Percentiles rank a stretch among this genome's conserved stretches.
These are phyloP conservation scores for Aspergillus aculeatinus DNA, from an alignment of 2,329 filamentous ascomycete genomes.

Conservation along the genomic window DNA sequence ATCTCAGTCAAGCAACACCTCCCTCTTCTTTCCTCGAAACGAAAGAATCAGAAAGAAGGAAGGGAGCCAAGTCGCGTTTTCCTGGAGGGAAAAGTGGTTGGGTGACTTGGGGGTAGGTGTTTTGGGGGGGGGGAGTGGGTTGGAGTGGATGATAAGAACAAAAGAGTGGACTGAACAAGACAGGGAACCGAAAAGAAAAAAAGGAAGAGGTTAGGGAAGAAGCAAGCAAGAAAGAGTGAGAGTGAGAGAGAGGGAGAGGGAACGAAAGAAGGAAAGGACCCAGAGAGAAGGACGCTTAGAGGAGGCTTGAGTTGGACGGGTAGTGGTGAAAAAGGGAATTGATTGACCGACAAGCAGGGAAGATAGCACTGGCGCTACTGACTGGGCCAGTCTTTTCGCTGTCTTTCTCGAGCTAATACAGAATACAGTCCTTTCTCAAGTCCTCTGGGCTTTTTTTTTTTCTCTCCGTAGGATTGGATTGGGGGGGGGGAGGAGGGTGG, in stretches of 20 bases:
- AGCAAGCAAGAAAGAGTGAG: conserved; percentile 11
- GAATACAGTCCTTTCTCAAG: neutral
- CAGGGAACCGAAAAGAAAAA: conserved; percentile 21
- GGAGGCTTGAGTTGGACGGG: conserved; percentile 25
- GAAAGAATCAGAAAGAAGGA: conserved; percentile 27
- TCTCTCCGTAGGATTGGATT: neutral
- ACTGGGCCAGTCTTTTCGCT: neutral
- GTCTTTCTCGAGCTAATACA: neutral
- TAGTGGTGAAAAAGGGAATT: conserved; percentile 27
- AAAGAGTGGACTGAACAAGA: conserved; percentile 17
- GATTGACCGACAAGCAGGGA: conserved; percentile 27
- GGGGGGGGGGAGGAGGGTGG: neutral
- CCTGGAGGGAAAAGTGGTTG: conserved; percentile 6
- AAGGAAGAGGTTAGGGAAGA: conserved; percentile 15
- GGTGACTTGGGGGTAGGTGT: conserved; percentile 9
- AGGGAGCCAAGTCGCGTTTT: conserved; percentile 20
- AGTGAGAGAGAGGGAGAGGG: conserved; percentile 19
- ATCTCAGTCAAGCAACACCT: conserved; percentile 17
- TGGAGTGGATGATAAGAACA: conserved; percentile 16
- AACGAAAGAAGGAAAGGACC: conserved; percentile 31
- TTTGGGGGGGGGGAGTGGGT: conserved; percentile 8
- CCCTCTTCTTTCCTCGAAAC: conserved; percentile 31
- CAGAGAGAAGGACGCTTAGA: conserved; percentile 22
- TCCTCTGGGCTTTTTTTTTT: neutral
- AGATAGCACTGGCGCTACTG: conserved; percentile 22